These are phyloP conservation scores for Microbotryomycetes sp. DNA, from an alignment of 1,284 basidiomycete species.

Conservation along the genomic window DNA sequence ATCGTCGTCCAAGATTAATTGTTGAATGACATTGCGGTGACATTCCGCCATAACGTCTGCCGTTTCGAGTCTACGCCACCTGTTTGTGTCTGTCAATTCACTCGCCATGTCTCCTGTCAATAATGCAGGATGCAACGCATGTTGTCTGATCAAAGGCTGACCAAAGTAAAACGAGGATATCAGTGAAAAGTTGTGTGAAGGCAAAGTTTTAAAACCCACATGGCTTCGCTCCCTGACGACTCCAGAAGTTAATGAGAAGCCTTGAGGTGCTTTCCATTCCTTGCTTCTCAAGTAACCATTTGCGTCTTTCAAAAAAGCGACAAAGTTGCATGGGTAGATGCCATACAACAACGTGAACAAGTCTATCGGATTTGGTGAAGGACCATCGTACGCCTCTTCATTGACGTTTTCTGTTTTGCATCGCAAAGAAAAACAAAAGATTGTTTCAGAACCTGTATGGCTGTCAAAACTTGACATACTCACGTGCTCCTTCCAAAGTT, in stretches of 20 bases:
- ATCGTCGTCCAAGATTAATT: neutral
- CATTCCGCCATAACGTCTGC: constrained; percentile 64
- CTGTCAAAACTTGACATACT: no score
- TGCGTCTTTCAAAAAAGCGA: constrained; percentile 65
- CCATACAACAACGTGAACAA: constrained; percentile 74
- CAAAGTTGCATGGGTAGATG: constrained; percentile 74
- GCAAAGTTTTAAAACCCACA: constrained; percentile 50
- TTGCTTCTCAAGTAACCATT: constrained; percentile 55
- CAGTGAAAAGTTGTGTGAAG: constrained; percentile 19
- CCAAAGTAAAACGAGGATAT: constrained; percentile 1
- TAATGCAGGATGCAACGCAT: constrained; percentile 65
- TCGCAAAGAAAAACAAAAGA: neutral
- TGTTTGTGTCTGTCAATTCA: constrained; percentile 58
- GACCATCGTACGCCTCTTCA: constrained; percentile 11
- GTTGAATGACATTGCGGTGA: constrained; percentile 23
- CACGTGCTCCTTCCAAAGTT: neutral
- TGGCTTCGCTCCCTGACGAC: constrained; percentile 55
- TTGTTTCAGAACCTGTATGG: neutral
- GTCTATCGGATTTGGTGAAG: constrained; percentile 35
- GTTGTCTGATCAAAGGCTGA: constrained; percentile 62
- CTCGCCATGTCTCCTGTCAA: constrained; percentile 57
- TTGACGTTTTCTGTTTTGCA: neutral
- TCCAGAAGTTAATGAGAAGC: constrained; percentile 58
- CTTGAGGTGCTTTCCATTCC: constrained; percentile 52
- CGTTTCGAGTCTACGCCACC: constrained; percentile 62